Base-by-base conservation (phyloP, 805 yeast genomes). In the Myxozyma vanderwaltii region DNA sequence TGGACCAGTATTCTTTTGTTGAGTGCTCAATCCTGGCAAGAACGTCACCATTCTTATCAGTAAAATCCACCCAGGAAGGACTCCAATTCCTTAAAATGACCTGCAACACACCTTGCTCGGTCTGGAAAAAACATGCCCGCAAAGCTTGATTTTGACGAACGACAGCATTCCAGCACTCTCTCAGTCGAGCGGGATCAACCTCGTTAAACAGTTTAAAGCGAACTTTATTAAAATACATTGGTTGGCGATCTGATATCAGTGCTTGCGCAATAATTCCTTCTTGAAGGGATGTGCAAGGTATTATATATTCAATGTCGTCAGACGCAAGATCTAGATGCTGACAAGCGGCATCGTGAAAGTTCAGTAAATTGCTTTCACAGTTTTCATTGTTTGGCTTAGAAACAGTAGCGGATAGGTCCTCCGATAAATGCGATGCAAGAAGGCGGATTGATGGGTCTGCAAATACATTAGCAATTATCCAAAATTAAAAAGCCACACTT, bases 261-360 rank as follows among this genome's bases (percentile, higher is more conserved):
- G 61, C 56, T 8, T 59, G 51, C 15, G 67, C 54, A 10, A 67
- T 40, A 8, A 67, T 59, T 3, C 67, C 70, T 40, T 63, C 70
- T 33, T 66, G 69, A 12, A 67, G 38, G 13, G 70, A 57, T n/a
- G 69, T 58, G 38, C 70, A 67, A 6, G 67, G 67, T 3, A 54
- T 15, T 8, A 65, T 58, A 23, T 40, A 53, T 39, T 63, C 65
- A 29, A 63, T 47, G 29, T 57, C 57, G 6, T 56, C 68, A 6
- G 53, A 17, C 5, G 35, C 33, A 12, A 61, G 38, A 29, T 63
- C 61, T 15, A 62, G 52, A 10, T 26, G 39, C 24, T 43, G 46
- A 33, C 29, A 49, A 1, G 61, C 64, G 15, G 15, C 50, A 12
- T 55, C 58, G 31, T 55, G 56, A 31, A 51, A 62, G 36, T 59